Percentiles rank a stretch among this genome's conserved stretches.
These are phyloP conservation scores for Fraxinus anomala DNA, from an alignment of 257 asterid species.

Conservation along the genomic window DNA sequence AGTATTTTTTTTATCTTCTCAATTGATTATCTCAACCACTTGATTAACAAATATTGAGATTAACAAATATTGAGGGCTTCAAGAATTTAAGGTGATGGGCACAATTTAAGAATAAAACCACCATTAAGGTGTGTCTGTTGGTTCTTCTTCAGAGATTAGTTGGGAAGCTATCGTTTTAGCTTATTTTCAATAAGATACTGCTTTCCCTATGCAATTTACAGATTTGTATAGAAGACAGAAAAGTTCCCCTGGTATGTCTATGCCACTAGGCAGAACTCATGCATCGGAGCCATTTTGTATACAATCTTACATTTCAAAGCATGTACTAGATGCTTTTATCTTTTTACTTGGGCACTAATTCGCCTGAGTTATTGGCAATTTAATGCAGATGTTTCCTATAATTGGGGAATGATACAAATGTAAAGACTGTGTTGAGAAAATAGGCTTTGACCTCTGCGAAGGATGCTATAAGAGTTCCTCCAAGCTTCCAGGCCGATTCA, in stretches of 20 bases:
- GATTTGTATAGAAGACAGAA: background rate
- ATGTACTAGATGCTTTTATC: background rate
- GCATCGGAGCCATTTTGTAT: background rate
- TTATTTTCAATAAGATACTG: background rate
- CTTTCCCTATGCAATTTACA: background rate
- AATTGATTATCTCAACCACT: background rate
- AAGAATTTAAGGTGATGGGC: background rate
- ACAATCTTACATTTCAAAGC: background rate
- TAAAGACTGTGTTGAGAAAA: constrained; percentile 62
- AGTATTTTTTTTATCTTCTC: background rate
- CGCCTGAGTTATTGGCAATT: background rate
- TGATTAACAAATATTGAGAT: background rate
- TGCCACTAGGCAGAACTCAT: background rate
- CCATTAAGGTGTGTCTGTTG: background rate
- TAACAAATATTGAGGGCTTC: background rate
- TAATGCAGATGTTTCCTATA: constrained; percentile 66
- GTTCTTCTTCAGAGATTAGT: background rate
- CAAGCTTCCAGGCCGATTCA: constrained; percentile 68
- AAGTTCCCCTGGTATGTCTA: background rate
- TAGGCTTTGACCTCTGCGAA: constrained; percentile 76
- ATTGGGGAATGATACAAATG: constrained; percentile 67
- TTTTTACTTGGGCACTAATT: background rate
- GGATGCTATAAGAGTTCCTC: constrained; percentile 53
- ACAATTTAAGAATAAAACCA: background rate
- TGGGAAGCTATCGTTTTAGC: background rate